These are phyloP conservation scores for Scortechinia acanthostroma DNA, from an alignment of 2,329 filamentous ascomycete genomes.

Conservation along the genomic window DNA sequence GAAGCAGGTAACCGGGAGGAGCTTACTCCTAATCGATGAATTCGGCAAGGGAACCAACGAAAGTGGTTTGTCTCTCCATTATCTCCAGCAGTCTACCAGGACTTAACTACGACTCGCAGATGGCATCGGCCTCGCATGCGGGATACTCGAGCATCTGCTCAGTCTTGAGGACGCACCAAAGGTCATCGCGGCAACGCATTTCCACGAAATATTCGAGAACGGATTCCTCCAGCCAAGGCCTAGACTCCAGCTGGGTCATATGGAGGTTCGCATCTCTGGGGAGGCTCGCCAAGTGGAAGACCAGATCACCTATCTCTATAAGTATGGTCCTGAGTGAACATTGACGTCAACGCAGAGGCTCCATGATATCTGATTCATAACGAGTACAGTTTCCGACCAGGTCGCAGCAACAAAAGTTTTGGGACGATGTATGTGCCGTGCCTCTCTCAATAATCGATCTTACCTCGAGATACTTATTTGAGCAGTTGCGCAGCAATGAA, in stretches of 20 bases:
- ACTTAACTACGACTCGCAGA: constrained; percentile 27
- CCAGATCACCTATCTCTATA: constrained; percentile 38
- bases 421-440: neutral
- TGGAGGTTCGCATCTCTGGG: constrained; percentile 41
- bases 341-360: too few species aligned
- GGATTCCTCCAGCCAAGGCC: constrained; percentile 36
- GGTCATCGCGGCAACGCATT: constrained; percentile 55
- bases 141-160: constrained; percentile 49
- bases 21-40: constrained; percentile 64
- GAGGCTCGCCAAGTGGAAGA: constrained; percentile 32
- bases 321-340: too few species aligned
- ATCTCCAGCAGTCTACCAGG: neutral
- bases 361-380: too few species aligned
- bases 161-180: constrained; percentile 40
- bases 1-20: constrained; percentile 50
- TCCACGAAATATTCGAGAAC: constrained; percentile 47
- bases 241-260: constrained; percentile 43
- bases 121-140: constrained; percentile 56
- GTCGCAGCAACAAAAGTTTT: neutral
- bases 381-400: neutral
- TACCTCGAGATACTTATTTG: neutral
- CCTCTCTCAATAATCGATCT: neutral
- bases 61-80: constrained; percentile 28
- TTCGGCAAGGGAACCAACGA: constrained; percentile 66
- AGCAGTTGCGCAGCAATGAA: neutral